phyloP scores from a whole-genome alignment of 2,329 filamentous ascomycete genomes.

The Botrytis cinerea region DNA sequence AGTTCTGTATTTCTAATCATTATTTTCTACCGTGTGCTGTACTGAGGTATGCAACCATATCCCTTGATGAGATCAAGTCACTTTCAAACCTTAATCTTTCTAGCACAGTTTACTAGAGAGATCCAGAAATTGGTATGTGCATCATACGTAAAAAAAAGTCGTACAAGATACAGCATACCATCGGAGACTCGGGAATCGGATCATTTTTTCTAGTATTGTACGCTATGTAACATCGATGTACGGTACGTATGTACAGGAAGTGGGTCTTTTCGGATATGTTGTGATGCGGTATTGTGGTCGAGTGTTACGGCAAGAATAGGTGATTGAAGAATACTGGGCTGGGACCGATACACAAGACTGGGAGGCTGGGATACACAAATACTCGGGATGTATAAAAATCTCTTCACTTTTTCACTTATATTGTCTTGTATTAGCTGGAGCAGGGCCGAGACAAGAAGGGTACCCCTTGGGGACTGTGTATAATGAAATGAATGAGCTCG shows the following conservation, averaged over 20 bases:
- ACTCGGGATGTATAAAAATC: constrained; percentile 9
- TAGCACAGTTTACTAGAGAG: not conserved
- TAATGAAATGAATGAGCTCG: not conserved
- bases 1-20: not conserved
- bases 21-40: not conserved
- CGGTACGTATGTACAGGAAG: not conserved
- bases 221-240: not conserved
- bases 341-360: not conserved
- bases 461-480: not conserved
- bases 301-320: not conserved
- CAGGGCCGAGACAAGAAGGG: not conserved
- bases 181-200: constrained; percentile 19
- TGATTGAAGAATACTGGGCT: constrained; percentile 3
- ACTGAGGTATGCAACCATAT: no score
- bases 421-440: constrained; percentile 17
- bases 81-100: not conserved
- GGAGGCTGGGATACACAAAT: not conserved
- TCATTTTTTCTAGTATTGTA: not conserved
- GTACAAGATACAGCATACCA: not conserved
- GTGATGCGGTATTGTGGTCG: constrained; percentile 10
- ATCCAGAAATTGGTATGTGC: not conserved
- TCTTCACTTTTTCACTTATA: not conserved
- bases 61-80: not conserved
- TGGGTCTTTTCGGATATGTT: constrained; percentile 16
- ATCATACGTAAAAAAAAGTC: not conserved